These are phyloP conservation scores for Ilyonectria destructans DNA, from an alignment of 2,329 filamentous ascomycete species.

Conservation along the genomic window DNA sequence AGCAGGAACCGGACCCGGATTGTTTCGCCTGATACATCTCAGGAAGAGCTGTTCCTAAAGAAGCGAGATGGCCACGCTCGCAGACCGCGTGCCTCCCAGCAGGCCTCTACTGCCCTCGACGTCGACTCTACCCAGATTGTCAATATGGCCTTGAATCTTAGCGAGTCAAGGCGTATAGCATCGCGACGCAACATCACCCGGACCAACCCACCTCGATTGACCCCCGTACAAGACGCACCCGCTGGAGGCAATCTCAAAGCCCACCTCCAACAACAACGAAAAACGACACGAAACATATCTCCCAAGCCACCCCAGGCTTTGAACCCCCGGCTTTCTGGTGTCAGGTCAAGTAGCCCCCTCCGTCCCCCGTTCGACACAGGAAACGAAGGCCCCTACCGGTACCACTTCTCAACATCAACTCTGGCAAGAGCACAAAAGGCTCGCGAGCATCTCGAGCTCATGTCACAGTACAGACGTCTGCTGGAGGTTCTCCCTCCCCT, in stretches of 20 bases:
- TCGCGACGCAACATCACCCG: constrained; percentile 71
- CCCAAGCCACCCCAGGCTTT: constrained; percentile 67
- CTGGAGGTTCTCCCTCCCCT: constrained; percentile 86
- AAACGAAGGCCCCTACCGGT: constrained; percentile 67
- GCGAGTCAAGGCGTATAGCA: constrained; percentile 82
- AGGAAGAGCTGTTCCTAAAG: constrained; percentile 45
- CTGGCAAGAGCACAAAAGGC: constrained; percentile 88
- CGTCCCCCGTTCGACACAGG: constrained; percentile 64
- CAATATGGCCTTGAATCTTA: constrained; percentile 90
- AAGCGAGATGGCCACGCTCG: constrained; percentile 43
- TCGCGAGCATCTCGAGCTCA: constrained; percentile 87
- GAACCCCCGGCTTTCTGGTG: constrained; percentile 60
- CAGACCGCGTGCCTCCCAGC: constrained; percentile 38
- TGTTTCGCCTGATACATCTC: constrained; percentile 49
- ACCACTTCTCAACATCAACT: constrained; percentile 85
- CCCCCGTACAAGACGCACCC: constrained; percentile 68
- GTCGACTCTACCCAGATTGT: constrained; percentile 92
- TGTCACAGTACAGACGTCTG: constrained; percentile 86
- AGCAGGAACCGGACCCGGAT: constrained; percentile 40
- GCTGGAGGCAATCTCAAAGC: constrained; percentile 75
- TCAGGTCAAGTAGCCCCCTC: constrained; percentile 62
- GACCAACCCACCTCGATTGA: constrained; percentile 66
- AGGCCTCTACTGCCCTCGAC: constrained; percentile 63
- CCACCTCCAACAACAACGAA: constrained; percentile 81
- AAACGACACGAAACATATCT: constrained; percentile 73